These are phyloP conservation scores for Endocladia muricata DNA, from an alignment of 31 red algal genomes.

Conservation along the genomic window DNA sequence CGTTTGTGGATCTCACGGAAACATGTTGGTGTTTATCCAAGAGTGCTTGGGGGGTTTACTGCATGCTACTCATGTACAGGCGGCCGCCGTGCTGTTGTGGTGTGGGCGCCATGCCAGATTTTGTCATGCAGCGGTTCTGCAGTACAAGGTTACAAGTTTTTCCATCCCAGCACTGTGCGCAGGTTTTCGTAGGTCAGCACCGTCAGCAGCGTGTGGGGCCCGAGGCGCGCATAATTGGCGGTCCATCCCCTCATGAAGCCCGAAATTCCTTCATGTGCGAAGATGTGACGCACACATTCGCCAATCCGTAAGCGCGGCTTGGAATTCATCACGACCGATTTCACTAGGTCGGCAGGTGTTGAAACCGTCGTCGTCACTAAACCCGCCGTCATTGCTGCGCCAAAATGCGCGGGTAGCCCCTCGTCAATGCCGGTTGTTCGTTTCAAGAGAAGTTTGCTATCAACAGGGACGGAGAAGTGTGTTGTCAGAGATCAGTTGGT, in stretches of 20 bases:
- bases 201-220: constrained; percentile 84
- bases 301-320: constrained; percentile 13
- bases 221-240: constrained; percentile 85
- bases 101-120: too few species aligned
- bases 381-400: constrained; percentile 69
- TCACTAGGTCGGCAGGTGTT: constrained; percentile 85
- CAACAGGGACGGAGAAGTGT: not conserved
- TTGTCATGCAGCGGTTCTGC: too few species aligned
- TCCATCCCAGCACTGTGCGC: constrained; percentile 67
- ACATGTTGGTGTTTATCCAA: too few species aligned
- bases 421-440: constrained; percentile 44
- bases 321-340: constrained; percentile 82
- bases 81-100: too few species aligned
- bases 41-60: too few species aligned
- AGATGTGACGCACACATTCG: constrained; percentile 25
- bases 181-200: constrained; percentile 79
- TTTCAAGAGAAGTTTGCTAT: constrained; percentile 47
- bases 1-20: too few species aligned
- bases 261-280: constrained; percentile 42
- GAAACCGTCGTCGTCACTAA: constrained; percentile 83
- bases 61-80: too few species aligned
- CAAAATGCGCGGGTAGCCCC: constrained; percentile 43
- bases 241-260: constrained; percentile 82
- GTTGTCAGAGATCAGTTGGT: not conserved
- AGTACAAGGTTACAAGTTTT: constrained; percentile 76